Evolutionary conservation across 805 yeast genomes (phyloP).

Genomic region (Candida caryicola): DNA sequence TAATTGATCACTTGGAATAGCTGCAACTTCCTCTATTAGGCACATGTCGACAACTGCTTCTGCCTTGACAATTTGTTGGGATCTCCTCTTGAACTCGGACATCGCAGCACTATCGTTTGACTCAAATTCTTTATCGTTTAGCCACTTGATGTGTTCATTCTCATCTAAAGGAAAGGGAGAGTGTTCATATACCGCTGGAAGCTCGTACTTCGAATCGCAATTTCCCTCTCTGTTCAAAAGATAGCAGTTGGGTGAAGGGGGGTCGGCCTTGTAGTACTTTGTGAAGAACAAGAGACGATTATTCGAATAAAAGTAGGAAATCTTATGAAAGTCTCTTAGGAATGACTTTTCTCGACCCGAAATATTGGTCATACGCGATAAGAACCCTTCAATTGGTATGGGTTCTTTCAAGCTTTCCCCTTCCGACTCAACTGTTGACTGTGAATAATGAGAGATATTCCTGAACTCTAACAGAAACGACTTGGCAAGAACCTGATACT

Average conservation of each 20-base stretch:
- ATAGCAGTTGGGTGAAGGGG: slow-evolving; percentile 50
- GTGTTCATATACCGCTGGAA: slow-evolving; percentile 39
- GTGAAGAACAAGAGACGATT: slow-evolving; percentile 61
- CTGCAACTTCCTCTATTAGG: slow-evolving; percentile 40
- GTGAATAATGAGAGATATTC: slow-evolving; percentile 39
- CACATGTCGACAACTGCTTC: slow-evolving; percentile 61
- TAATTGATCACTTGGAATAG: slow-evolving; percentile 23
- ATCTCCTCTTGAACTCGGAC: slow-evolving; percentile 63
- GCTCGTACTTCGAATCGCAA: not conserved
- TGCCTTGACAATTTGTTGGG: slow-evolving; percentile 53
- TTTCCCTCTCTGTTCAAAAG: slow-evolving; percentile 9
- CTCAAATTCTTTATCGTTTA: slow-evolving; percentile 45
- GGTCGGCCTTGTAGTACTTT: slow-evolving; percentile 53
- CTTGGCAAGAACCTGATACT: slow-evolving; percentile 34
- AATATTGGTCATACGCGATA: slow-evolving; percentile 53
- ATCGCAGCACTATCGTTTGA: slow-evolving; percentile 55
- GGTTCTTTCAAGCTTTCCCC: slow-evolving; percentile 49
- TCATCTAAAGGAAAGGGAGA: slow-evolving; percentile 55
- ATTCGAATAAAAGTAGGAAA: slow-evolving; percentile 62
- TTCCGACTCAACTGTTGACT: slow-evolving; percentile 13
- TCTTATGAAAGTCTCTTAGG: slow-evolving; percentile 45
- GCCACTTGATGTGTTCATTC: slow-evolving; percentile 60
- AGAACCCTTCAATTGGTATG: slow-evolving; percentile 75
- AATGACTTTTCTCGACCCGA: slow-evolving; percentile 40
- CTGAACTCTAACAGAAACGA: slow-evolving; percentile 59